These are phyloP conservation scores for Pseudocercospora eumusae DNA, from an alignment of 2,329 filamentous ascomycete genomes.

Conservation along the genomic window DNA sequence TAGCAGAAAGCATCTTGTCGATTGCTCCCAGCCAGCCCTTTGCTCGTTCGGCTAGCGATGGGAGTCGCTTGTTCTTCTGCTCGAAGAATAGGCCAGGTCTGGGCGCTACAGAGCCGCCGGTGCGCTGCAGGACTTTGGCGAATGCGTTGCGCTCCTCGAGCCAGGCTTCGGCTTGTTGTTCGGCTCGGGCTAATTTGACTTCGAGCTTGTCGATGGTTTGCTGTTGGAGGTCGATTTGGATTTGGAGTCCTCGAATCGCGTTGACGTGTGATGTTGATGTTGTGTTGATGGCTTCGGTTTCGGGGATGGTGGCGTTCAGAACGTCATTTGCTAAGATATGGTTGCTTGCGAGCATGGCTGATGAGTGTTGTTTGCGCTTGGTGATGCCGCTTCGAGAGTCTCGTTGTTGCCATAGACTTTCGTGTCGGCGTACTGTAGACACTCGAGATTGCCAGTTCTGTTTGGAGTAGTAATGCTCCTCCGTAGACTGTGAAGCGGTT, in stretches of 20 bases:
- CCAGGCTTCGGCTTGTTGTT: constrained; percentile 6
- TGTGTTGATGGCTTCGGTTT: neutral
- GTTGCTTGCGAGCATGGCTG: neutral
- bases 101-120: neutral
- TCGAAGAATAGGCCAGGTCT: neutral
- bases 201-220: constrained; percentile 3
- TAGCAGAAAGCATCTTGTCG: neutral
- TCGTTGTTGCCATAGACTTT: constrained; percentile 1
- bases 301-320: neutral
- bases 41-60: neutral
- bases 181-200: neutral
- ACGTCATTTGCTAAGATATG: neutral
- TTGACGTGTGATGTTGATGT: neutral
- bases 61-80: constrained; percentile 1
- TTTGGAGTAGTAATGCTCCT: constrained; percentile 4
- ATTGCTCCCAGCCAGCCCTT: neutral
- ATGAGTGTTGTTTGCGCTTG: neutral
- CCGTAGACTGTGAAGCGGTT: neutral
- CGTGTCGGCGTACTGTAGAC: neutral
- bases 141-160: constrained; percentile 1
- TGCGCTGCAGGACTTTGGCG: constrained; percentile 2
- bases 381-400: neutral
- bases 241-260: neutral
- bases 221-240: constrained; percentile 1
- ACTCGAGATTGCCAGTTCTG: constrained; percentile 1